Conservation (phyloP, 768 basidiomycete species). For the Rhodotorula babjevae region DNA sequence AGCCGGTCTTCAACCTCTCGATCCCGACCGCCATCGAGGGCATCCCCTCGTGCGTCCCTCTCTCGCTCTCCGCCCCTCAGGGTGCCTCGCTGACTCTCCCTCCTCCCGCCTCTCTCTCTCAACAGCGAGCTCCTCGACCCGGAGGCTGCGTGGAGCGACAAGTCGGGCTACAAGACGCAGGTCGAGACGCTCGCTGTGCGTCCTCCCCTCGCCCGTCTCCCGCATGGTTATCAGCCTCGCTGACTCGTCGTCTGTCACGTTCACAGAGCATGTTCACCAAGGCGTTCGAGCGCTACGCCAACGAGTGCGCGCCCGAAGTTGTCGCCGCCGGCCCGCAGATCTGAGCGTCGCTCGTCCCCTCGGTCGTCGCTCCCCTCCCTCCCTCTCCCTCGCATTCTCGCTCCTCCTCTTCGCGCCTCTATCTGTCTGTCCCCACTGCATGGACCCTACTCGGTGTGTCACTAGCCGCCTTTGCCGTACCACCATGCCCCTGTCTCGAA, state of each 20-base stretch:
- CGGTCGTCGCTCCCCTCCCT: too few species aligned
- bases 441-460: neutral
- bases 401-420: neutral
- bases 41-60: slow-evolving; percentile 80
- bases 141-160: slow-evolving; percentile 74
- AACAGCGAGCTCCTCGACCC: slow-evolving; percentile 80
- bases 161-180: slow-evolving; percentile 64
- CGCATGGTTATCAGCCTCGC: neutral
- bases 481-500: too few species aligned
- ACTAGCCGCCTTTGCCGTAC: neutral
- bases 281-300: slow-evolving; percentile 87
- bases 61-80: neutral
- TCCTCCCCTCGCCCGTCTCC: neutral
- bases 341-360: neutral
- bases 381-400: neutral
- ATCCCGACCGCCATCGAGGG: slow-evolving; percentile 78
- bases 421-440: neutral
- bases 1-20: slow-evolving; percentile 66
- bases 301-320: slow-evolving; percentile 74
- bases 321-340: slow-evolving; percentile 67
- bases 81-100: neutral
- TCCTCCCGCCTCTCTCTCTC: too few species aligned
- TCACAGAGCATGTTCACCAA: slow-evolving; percentile 74
- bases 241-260: too few species aligned
- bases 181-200: slow-evolving; percentile 68